Conservation (phyloP, 768 basidiomycete genomes). For the Tremella yokohamensis region DNA sequence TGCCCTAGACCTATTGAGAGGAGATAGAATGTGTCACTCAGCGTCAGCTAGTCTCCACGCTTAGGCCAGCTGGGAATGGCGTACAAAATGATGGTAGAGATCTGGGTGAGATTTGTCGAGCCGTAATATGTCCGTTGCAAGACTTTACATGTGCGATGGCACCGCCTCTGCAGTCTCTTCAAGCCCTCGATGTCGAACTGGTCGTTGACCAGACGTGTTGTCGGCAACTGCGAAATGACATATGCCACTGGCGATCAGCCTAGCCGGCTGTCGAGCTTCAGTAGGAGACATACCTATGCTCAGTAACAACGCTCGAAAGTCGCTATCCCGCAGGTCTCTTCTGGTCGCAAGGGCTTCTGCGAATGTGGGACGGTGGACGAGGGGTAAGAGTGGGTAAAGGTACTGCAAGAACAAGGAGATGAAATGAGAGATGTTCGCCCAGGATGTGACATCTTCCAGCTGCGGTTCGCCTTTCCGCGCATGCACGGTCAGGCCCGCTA, state of each 20-base stretch:
- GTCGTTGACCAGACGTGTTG: slow-evolving; percentile 36
- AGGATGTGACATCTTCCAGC: slow-evolving; percentile 38
- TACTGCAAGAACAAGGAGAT: slow-evolving; percentile 42
- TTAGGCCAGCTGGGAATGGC: slow-evolving; percentile 5
- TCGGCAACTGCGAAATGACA: slow-evolving; percentile 45
- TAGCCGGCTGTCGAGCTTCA: not conserved
- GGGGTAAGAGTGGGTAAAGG: slow-evolving; percentile 38
- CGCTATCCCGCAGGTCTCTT: slow-evolving; percentile 35
- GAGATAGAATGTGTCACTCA: slow-evolving; percentile 43
- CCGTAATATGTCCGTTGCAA: slow-evolving; percentile 42
- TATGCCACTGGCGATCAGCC: slow-evolving; percentile 31
- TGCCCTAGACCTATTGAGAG: slow-evolving; percentile 41
- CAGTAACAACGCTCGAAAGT: slow-evolving; percentile 42
- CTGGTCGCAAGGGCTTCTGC: slow-evolving; percentile 41
- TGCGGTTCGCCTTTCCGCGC: slow-evolving; percentile 23
- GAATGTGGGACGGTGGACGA: slow-evolving; percentile 44
- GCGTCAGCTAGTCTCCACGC: not conserved
- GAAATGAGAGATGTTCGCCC: slow-evolving; percentile 41
- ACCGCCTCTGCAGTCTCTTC: slow-evolving; percentile 39
- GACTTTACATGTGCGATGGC: slow-evolving; percentile 37
- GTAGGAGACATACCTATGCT: slow-evolving; percentile 33
- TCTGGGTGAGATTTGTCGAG: slow-evolving; percentile 39
- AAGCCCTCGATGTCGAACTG: slow-evolving; percentile 41
- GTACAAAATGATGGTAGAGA: slow-evolving; percentile 44
- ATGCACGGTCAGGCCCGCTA: not conserved